Evolutionary conservation across 192 early-diverging fungal genomes (phyloP).

Genomic region (Jimgerdemannia flammicorona): DNA sequence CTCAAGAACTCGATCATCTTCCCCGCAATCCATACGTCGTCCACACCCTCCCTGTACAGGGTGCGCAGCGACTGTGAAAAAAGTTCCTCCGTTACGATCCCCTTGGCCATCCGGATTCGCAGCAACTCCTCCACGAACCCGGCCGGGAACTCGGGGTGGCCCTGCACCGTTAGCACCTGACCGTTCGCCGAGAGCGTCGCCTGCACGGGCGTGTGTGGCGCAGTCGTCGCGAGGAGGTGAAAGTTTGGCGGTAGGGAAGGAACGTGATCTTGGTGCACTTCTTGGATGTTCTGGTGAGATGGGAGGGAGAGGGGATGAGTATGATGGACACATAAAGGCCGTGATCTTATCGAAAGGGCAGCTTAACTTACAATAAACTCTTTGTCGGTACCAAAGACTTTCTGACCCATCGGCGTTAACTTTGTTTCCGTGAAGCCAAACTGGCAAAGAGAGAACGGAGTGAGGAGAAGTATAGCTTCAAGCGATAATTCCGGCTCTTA

Average conservation of each 20-base stretch:
- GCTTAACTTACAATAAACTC: slow-evolving; percentile 17
- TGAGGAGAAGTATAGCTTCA: background rate
- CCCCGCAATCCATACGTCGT: slow-evolving; percentile 27
- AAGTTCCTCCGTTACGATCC: slow-evolving; percentile 28
- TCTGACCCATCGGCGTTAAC: slow-evolving; percentile 33
- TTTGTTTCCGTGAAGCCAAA: slow-evolving; percentile 36
- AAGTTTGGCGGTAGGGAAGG: slow-evolving; percentile 59
- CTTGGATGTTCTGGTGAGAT: slow-evolving; percentile 46
- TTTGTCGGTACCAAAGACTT: slow-evolving; percentile 21
- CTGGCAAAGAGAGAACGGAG: slow-evolving; percentile 15
- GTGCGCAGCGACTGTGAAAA: slow-evolving; percentile 16
- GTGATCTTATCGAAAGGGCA: background rate
- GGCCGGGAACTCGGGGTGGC: slow-evolving; percentile 65
- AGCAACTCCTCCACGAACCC: slow-evolving; percentile 38
- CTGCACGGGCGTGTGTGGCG: slow-evolving; percentile 51
- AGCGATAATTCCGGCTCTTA: slow-evolving; percentile 5
- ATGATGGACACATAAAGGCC: background rate
- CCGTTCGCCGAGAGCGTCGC: slow-evolving; percentile 52
- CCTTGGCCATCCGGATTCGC: slow-evolving; percentile 21
- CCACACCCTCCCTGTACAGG: slow-evolving; percentile 11
- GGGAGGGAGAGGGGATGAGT: background rate
- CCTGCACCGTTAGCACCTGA: slow-evolving; percentile 61
- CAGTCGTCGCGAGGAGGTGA: slow-evolving; percentile 45
- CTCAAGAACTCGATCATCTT: slow-evolving; percentile 20
- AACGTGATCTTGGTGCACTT: slow-evolving; percentile 72